phyloP scores from a whole-genome alignment of 2,329 filamentous ascomycete species.

The Cladobotryum protrusum region DNA sequence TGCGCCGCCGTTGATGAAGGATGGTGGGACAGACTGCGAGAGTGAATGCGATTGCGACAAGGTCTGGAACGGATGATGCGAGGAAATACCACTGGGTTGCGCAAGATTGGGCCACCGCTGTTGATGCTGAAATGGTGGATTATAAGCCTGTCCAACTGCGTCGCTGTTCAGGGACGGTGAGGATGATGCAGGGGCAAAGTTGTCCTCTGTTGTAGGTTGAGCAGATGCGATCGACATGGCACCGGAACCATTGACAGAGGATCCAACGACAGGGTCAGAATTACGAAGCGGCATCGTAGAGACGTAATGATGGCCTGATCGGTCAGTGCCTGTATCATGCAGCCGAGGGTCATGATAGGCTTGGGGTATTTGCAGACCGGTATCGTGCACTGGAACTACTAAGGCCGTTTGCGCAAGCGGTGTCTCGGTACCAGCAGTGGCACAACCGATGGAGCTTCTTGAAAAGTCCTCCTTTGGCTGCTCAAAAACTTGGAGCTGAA shows the following conservation, averaged over 20 bases:
- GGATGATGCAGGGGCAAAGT: background rate
- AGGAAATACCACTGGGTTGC: background rate
- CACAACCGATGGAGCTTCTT: background rate
- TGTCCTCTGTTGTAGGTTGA: background rate
- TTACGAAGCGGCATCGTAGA: background rate
- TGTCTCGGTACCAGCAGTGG: background rate
- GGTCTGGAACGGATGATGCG: slow-evolving; percentile 1
- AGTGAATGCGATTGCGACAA: background rate
- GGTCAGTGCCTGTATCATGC: slow-evolving; percentile 2
- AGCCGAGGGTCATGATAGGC: slow-evolving; percentile 6
- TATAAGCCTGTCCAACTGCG: background rate
- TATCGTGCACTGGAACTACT: background rate
- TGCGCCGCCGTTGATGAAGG: background rate
- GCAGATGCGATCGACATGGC: slow-evolving; percentile 8
- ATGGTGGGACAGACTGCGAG: slow-evolving; percentile 3
- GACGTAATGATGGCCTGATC: slow-evolving; percentile 2
- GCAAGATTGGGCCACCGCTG: background rate
- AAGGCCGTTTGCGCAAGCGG: background rate
- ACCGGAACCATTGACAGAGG: slow-evolving; percentile 4
- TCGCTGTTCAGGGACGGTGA: background rate
- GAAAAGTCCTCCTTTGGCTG: background rate
- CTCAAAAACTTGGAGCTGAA: background rate
- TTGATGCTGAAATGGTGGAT: slow-evolving; percentile 8
- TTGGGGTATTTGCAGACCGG: slow-evolving; percentile 5
- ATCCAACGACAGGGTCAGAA: background rate